These are phyloP conservation scores for Prunus campanulata DNA, from an alignment of 306 rosid species.

Conservation along the genomic window DNA sequence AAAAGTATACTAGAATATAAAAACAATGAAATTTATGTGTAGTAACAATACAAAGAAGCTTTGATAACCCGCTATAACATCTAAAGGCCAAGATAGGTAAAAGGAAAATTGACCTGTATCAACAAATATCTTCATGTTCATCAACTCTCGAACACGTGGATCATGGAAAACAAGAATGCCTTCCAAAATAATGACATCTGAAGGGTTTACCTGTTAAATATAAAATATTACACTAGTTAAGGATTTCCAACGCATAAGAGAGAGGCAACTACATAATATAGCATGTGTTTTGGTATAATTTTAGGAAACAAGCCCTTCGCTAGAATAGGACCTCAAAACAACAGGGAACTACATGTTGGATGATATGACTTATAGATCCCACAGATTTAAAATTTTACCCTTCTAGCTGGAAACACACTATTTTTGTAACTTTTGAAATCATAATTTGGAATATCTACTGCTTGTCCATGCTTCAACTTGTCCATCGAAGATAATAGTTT, in stretches of 20 bases:
- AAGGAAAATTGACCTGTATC: slow-evolving; percentile 88
- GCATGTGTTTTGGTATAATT: not conserved
- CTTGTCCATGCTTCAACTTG: slow-evolving; percentile 79
- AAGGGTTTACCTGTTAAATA: slow-evolving; percentile 74
- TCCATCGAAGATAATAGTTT: slow-evolving; percentile 71
- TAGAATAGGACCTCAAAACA: slow-evolving; percentile 3
- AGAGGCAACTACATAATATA: slow-evolving; percentile 9
- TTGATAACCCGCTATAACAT: not conserved
- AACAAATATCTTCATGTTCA: slow-evolving; percentile 99
- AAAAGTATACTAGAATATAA: not conserved
- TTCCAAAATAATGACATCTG: slow-evolving; percentile 95
- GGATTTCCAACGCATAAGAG: not conserved
- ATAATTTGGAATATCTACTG: slow-evolving; percentile 94
- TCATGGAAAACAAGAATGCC: slow-evolving; percentile 98
- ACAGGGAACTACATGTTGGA: not conserved
- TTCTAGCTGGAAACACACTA: slow-evolving; percentile 73
- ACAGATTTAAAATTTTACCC: slow-evolving; percentile 53
- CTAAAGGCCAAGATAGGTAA: slow-evolving; percentile 1
- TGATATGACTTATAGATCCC: not conserved
- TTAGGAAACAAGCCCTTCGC: not conserved
- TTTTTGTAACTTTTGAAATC: slow-evolving; percentile 91
- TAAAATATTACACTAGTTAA: slow-evolving; percentile 17
- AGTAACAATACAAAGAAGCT: not conserved
- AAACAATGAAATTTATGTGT: not conserved
- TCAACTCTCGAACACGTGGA: slow-evolving; percentile 82